Evolutionary conservation across 2,329 filamentous ascomycete species (phyloP).

Genomic region (Chrysoporthe puriensis): DNA sequence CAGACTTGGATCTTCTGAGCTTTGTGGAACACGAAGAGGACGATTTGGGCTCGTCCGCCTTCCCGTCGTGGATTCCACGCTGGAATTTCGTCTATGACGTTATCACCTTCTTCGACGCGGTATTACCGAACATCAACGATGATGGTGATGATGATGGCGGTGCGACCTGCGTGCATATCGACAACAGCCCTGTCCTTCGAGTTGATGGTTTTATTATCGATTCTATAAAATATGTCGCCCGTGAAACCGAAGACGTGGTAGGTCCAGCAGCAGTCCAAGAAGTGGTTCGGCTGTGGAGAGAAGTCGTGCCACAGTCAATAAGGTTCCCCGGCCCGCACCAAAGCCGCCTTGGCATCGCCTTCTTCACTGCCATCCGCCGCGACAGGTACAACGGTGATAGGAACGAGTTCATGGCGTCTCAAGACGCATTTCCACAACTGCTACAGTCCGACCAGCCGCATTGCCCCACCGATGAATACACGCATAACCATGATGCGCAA

Average conservation of each 20-base stretch:
- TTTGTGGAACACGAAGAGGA: conserved; percentile 38
- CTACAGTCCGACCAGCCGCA: conserved; percentile 8
- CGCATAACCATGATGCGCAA: background rate
- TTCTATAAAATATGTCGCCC: conserved; percentile 9
- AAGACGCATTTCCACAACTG: background rate
- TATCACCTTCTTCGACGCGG: background rate
- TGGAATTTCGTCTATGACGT: background rate
- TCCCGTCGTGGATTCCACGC: conserved; percentile 32
- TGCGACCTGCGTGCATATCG: no score
- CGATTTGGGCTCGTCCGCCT: conserved; percentile 37
- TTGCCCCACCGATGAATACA: background rate
- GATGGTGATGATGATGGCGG: background rate
- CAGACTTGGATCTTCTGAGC: conserved; percentile 15
- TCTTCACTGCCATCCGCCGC: background rate
- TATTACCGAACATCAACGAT: no score
- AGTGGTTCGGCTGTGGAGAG: conserved; percentile 8
- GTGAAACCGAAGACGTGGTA: background rate
- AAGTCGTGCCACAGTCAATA: background rate
- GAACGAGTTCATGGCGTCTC: background rate
- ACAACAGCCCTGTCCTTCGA: background rate
- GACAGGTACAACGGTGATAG: background rate
- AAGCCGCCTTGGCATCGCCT: background rate
- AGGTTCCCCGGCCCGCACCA: conserved; percentile 2
- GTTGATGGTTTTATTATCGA: conserved; percentile 2
- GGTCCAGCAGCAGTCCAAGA: background rate